These are phyloP conservation scores for Annona cherimola DNA, from an alignment of 164 flowering plant genomes.

Conservation along the genomic window DNA sequence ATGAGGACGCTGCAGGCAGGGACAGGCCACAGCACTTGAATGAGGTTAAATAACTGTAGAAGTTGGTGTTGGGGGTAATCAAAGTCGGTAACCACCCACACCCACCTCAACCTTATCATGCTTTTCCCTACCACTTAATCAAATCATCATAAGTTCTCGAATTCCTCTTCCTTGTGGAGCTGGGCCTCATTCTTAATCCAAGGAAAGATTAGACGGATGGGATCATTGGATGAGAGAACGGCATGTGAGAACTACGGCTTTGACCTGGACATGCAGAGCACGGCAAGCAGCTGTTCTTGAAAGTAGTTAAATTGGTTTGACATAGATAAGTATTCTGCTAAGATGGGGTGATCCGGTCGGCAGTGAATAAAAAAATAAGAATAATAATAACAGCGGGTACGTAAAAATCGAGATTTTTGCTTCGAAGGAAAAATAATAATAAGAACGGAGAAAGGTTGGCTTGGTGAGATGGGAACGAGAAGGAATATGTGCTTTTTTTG, in stretches of 20 bases:
- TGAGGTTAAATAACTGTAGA: background rate
- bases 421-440: no score
- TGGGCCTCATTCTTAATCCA: background rate
- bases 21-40: background rate
- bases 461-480: no score
- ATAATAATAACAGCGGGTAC: background rate
- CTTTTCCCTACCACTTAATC: background rate
- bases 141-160: background rate
- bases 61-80: background rate
- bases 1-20: background rate
- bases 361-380: no score
- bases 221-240: background rate
- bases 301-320: background rate
- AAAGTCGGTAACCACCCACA: conserved; percentile 1
- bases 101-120: background rate
- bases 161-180: background rate
- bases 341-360: no score
- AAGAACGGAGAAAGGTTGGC: background rate
- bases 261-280: no score
- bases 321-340: background rate
- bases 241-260: background rate
- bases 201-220: background rate
- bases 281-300: background rate
- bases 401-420: background rate
- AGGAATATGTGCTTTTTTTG: background rate